These are phyloP conservation scores for Fomitiporia mediterranea DNA, from an alignment of 1,284 basidiomycete genomes.

Conservation along the genomic window DNA sequence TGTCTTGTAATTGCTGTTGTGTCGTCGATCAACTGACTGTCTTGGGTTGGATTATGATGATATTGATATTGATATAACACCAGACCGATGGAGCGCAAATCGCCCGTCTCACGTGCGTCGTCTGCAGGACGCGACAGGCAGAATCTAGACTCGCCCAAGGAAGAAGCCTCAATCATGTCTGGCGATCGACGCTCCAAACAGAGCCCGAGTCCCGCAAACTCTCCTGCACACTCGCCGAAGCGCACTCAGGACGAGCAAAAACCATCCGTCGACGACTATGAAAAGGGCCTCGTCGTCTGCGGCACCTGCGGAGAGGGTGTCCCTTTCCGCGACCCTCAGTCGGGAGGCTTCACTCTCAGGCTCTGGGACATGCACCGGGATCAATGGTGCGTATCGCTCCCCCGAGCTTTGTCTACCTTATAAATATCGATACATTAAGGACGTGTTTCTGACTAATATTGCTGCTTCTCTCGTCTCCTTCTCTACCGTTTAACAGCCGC, in stretches of 20 bases:
- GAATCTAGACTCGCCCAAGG: constrained; percentile 1
- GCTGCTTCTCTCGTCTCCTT: background rate
- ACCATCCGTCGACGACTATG: constrained; percentile 12
- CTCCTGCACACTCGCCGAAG: constrained; percentile 33
- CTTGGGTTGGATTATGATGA: background rate
- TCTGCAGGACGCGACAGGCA: background rate
- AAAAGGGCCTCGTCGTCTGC: constrained; percentile 56
- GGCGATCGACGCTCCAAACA: background rate
- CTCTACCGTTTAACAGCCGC: constrained; percentile 5
- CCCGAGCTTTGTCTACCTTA: background rate
- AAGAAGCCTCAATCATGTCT: background rate
- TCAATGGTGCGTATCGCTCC: constrained; percentile 43
- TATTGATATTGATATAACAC: too few relatives aligned
- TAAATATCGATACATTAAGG: background rate
- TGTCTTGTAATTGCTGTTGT: background rate
- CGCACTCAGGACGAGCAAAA: constrained; percentile 1
- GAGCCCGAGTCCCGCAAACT: constrained; percentile 33
- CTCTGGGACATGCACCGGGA: constrained; percentile 65
- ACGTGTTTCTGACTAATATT: background rate
- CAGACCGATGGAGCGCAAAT: constrained; percentile 15
- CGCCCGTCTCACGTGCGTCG: constrained; percentile 9
- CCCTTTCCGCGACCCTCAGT: constrained; percentile 57
- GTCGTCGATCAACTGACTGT: background rate
- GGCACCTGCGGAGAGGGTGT: constrained; percentile 54
- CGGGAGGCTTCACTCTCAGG: constrained; percentile 57